Conservation (phyloP, 352 stramenopile species). For the Bremia lactucae region DNA sequence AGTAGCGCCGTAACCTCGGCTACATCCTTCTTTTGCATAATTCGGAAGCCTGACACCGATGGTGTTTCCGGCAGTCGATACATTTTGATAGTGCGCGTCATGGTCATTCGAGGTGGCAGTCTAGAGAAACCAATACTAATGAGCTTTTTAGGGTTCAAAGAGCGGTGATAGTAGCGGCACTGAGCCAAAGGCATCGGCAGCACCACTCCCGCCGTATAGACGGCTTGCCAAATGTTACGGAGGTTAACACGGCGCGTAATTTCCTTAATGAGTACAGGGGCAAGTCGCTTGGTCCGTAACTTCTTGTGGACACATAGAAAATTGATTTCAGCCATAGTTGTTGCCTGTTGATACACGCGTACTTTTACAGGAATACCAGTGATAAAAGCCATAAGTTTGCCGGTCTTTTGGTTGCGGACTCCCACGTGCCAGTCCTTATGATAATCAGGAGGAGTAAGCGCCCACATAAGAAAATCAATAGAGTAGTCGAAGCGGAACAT, state of each 20-base stretch:
- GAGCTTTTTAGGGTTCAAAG: constrained; percentile 98
- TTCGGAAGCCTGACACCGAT: constrained; percentile 35
- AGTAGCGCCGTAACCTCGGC: constrained; percentile 46
- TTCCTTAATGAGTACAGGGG: constrained; percentile 99
- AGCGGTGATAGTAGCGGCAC: constrained; percentile 97
- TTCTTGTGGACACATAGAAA: constrained; percentile 99
- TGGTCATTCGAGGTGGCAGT: constrained; percentile 92
- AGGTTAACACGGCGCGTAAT: constrained; percentile 97
- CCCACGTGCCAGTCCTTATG: constrained; percentile 92
- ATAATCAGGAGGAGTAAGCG: constrained; percentile 91
- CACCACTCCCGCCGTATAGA: constrained; percentile 98
- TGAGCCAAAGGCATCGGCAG: constrained; percentile 92
- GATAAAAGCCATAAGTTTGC: constrained; percentile 97
- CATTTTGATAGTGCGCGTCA: constrained; percentile 89
- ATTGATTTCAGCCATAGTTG: constrained; percentile 95
- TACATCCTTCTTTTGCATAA: constrained; percentile 61
- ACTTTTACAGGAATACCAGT: constrained; percentile 90
- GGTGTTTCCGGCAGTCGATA: constrained; percentile 77
- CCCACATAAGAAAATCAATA: constrained; percentile 83
- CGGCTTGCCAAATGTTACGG: constrained; percentile 89
- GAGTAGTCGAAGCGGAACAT: constrained; percentile 96
- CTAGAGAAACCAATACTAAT: constrained; percentile 96
- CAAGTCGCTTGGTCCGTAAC: constrained; percentile 90
- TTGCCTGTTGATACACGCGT: constrained; percentile 44
- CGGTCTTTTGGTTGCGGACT: constrained; percentile 87